Base-by-base conservation (phyloP, 2,329 filamentous ascomycete species). In the Fusarium sororula region DNA sequence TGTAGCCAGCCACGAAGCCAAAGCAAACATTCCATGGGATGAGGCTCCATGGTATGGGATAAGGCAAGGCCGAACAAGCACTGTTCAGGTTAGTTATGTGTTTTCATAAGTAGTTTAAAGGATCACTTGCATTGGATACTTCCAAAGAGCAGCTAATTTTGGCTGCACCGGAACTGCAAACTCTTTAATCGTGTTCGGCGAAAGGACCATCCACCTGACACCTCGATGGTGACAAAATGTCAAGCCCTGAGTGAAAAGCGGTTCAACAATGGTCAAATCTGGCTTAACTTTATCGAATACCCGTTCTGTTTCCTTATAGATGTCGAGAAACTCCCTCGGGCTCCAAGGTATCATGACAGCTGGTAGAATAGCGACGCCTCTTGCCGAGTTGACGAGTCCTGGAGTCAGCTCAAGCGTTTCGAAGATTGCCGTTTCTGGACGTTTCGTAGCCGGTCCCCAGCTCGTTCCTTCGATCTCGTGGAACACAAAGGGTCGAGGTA, bases 61-160 rank as follows among this genome's bases (percentile, higher is more conserved):
- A 63, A 2, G 54, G 39, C 0, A 63, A 15, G 9, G 59, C 59
- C 5, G 54, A 63, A 7, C 39, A 63, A 1, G 54, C 59, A 35
- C 54, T 63, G 1, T 1, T 7, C 1, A 2, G 7, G 30, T n/a
- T 13, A 24, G 5, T 6, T 1, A 5, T 6, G 17, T 24, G 4
- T 3, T 20, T 13, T 0, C 32, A 1, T 10, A 6, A 5, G 1
- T 3, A 9, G 7, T 7, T 6, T 7, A 3, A 8, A 5, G 1
- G 2, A 8, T 1, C 4, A 30, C 53, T 60, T 18, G 24, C 32
- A 63, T 63, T 4, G 54, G 54, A 0, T 63, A 63, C 22, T 63
- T 60, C 54, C 54, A 63, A 2, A 63, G 1, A 1, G 54, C 32
- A 18, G 60, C 54, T 1, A 63, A 1, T 1, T 39, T 60, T 9